Conservation (phyloP, 2,329 filamentous ascomycete species). For the Xylaria sp. region DNA sequence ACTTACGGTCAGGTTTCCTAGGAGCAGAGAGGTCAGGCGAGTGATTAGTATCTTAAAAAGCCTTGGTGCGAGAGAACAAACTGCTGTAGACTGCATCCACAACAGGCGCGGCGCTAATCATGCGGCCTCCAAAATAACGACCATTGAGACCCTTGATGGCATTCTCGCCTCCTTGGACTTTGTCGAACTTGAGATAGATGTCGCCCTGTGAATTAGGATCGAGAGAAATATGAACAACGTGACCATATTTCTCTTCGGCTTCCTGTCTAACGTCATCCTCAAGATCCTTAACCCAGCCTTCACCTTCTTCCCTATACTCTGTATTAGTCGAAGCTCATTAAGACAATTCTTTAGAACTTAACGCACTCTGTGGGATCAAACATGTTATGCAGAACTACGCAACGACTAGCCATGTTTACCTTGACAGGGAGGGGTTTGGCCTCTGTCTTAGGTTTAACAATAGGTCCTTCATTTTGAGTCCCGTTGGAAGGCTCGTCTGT, state of each 20-base stretch:
- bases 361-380: constrained; percentile 92
- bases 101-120: constrained; percentile 94
- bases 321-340: constrained; percentile 48
- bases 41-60: constrained; percentile 74
- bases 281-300: constrained; percentile 90
- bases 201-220: constrained; percentile 95
- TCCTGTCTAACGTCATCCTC: constrained; percentile 93
- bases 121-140: constrained; percentile 90
- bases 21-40: constrained; percentile 56
- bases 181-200: constrained; percentile 98
- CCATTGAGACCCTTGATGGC: constrained; percentile 98
- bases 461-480: constrained; percentile 74
- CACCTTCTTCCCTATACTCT: constrained; percentile 79
- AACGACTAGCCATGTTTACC: constrained; percentile 91
- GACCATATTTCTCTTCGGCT: constrained; percentile 94
- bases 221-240: constrained; percentile 95
- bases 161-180: constrained; percentile 93
- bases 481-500: constrained; percentile 81
- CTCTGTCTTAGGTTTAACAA: constrained; percentile 82
- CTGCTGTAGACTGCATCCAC: constrained; percentile 99
- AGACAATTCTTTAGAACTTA: neutral
- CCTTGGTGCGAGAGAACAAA: constrained; percentile 87
- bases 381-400: constrained; percentile 94
- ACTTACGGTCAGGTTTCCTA: constrained; percentile 56
- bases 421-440: constrained; percentile 82